Conservation (phyloP, 768 basidiomycete species). For the Termitomyces heimii region DNA sequence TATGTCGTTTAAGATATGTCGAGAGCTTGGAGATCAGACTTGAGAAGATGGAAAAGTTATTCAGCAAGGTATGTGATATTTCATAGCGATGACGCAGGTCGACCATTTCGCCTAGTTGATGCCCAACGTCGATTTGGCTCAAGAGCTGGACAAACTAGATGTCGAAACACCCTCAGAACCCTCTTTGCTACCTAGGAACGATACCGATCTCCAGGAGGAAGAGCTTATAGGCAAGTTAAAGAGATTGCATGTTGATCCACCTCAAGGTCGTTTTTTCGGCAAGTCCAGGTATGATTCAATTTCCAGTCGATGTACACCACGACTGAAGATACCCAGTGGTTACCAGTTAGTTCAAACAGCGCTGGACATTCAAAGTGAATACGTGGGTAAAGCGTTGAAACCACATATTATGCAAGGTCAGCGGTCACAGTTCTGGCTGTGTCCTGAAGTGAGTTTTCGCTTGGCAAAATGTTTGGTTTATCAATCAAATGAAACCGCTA, state of each 20-base stretch:
- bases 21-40: slow-evolving; percentile 57
- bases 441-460: slow-evolving; percentile 6
- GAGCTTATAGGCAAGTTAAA: slow-evolving; percentile 26
- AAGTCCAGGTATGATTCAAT: slow-evolving; percentile 30
- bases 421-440: slow-evolving; percentile 45
- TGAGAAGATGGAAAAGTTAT: slow-evolving; percentile 58
- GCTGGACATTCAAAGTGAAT: slow-evolving; percentile 51
- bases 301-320: neutral
- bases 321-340: slow-evolving; percentile 26
- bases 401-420: slow-evolving; percentile 22
- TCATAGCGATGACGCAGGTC: neutral
- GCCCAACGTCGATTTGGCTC: slow-evolving; percentile 58
- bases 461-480: neutral
- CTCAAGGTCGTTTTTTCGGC: slow-evolving; percentile 40
- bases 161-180: slow-evolving; percentile 31
- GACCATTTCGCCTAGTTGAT: slow-evolving; percentile 28
- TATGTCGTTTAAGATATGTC: slow-evolving; percentile 35
- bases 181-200: slow-evolving; percentile 25
- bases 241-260: slow-evolving; percentile 31
- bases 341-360: slow-evolving; percentile 48
- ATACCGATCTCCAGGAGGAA: slow-evolving; percentile 25
- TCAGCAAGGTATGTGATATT: slow-evolving; percentile 37
- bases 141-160: slow-evolving; percentile 42
- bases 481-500: slow-evolving; percentile 7
- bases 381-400: slow-evolving; percentile 29